Base-by-base conservation (phyloP, 768 basidiomycete species). In the Suillus luteus region DNA sequence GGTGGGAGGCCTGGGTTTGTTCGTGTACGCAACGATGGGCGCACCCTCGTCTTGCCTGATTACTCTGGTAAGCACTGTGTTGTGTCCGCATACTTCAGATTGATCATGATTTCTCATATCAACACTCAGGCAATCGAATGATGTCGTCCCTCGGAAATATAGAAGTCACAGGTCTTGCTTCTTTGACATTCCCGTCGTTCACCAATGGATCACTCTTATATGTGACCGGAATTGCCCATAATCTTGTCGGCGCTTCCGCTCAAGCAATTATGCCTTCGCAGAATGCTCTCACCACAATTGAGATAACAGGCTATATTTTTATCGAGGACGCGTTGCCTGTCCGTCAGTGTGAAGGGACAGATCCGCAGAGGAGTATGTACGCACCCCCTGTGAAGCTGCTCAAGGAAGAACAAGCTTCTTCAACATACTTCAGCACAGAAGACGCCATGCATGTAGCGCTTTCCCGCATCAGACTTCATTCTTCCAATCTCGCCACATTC, bases 131-230 rank as follows among this genome's bases (percentile, higher is more conserved):
- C 0, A 89, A 89, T 66, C 81, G 86, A 4, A 68, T 88, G 14
- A 76, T 90, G 78, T 83, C 83, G 1, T 86, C 87, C 3, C 76
- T 90, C 10, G 87, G 88, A 5, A 89, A 89, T 69, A 83, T 89
- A 35, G 84, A 87, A 64, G 81, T 79, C 15, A 87, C 85, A 0
- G 82, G 84, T 4, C 67, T 83, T 1, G 88, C 88, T 11, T 83
- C 82, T 0, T 75, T 87, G 37, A 83, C 85, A 3, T 82, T 89
- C 62, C 69, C 84, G 12, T 80, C 80, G 14, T 90, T 86, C 67
- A 72, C 70, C 2, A 80, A 79, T 0, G 88, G 89, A 9, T 75
- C 83, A 55, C 77, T 90, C n/a, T 79, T 90, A 6, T 90, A 90
- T 66, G 71, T 89, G 38, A 89, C 89, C 2, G 88, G 88, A 6